phyloP scores from a whole-genome alignment of 768 basidiomycete species.

The Grammothele lineata region DNA sequence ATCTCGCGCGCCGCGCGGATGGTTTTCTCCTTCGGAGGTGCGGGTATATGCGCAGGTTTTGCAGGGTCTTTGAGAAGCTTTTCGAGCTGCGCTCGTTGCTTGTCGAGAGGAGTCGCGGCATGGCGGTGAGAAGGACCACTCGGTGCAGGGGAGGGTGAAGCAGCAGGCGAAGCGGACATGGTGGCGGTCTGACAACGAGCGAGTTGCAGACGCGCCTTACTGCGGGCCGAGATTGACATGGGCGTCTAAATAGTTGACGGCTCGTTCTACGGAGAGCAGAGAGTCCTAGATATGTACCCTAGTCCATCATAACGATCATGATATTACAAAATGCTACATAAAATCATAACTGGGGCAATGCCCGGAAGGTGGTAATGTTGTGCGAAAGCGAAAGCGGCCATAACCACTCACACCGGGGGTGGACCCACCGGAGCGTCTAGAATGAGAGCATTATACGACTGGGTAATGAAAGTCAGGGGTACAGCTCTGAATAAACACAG shows the following conservation, averaged over 20 bases:
- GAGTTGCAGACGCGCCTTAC: too few species aligned
- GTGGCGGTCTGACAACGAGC: not conserved
- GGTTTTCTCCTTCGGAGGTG: conserved; percentile 77
- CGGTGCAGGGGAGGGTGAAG: conserved; percentile 19
- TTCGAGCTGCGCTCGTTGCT: conserved; percentile 68
- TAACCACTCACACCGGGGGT: too few species aligned
- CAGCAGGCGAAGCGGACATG: conserved; percentile 28
- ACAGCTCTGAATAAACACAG: conserved; percentile 22
- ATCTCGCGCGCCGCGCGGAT: conserved; percentile 83
- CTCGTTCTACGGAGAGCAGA: too few species aligned
- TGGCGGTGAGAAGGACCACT: conserved; percentile 29
- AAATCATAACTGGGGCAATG: too few species aligned
- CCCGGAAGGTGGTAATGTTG: too few species aligned
- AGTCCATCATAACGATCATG: too few species aligned
- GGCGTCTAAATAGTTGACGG: too few species aligned
- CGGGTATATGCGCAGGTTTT: conserved; percentile 76
- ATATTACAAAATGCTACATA: too few species aligned
- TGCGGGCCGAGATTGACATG: not conserved
- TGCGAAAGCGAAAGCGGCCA: too few species aligned
- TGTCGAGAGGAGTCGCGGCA: conserved; percentile 48
- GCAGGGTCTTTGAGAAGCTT: conserved; percentile 86
- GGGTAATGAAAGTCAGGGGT: not conserved
- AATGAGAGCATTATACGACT: too few species aligned
- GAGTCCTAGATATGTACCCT: too few species aligned
- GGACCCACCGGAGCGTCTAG: too few species aligned